Evolutionary conservation across 2,329 filamentous ascomycete genomes (phyloP), one percentile per base, ranked within the genome.

Genomic region (Pseudogymnoascus sp.): DNA sequence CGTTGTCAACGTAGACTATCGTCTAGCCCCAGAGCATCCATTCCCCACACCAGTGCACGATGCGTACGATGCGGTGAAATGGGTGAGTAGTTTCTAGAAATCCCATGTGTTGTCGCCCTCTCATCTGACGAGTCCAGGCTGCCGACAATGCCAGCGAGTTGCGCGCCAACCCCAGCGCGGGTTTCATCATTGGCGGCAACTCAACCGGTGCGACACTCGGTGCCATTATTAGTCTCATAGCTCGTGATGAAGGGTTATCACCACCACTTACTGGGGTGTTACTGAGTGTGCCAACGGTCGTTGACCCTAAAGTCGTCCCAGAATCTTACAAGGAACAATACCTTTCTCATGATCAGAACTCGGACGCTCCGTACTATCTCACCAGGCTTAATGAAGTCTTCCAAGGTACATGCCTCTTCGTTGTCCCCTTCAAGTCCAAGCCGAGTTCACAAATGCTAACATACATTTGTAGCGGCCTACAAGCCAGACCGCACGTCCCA

Each of bases 151-250:
- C 37, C 18, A 38, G 37, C 30, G 39, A 60, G 1, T 57, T 64
- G 25, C 54, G 34, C n/a, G 75, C 75, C 14, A 73, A 79, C 60
- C 73, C 75, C 0, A 67, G 69, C 1, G 67, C 69, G n/a, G 78
- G 76, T 0, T 79, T 80, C 63, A 64, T 80, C 25, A 43, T 79
- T 16, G 77, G 77, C n/a, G 78, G 78, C 32, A 72, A 71, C 2
- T 79, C 76, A 14, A 76, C 79, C 4, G 75, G 75, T 9, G 75
- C 71, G n/a, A 74, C 73, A 57, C 69, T 75, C 28, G 63, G 70
- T 5, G 72, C 73, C 5, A 70, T 72, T 1, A 66, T 74, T 11
- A 69, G 70, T 6, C 76, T 76, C 61, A 68, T 73, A 2, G 72
- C 73, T 1, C 70, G 74, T 1, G 74, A 77, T 61, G 70, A 77